Base-by-base conservation (phyloP, 192 early-diverging fungal species). In the Allomyces javanicus region DNA sequence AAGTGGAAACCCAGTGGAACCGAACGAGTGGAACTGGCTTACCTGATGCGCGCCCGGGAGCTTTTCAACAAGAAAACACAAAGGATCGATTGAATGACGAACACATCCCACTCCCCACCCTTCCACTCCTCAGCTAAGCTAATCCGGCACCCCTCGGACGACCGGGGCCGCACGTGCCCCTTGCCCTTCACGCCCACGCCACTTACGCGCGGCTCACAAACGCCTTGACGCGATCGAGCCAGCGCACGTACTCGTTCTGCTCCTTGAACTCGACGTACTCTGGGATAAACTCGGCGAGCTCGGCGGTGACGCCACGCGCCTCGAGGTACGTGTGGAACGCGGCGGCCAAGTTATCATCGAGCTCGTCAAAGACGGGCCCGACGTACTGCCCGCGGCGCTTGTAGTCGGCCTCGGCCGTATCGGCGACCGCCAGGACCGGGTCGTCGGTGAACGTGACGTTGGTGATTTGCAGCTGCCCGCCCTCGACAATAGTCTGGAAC, bases 231-330 rank as follows among this genome's bases (percentile, higher is more conserved):
- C 84, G 80, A 67, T 86, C 76, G 40, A 97, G 76, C 94, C 94
- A 97, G 69, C 79, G 72, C 17, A 81, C 71, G 74, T 97, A 97
- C 81, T 97, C 94, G 67, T 83, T 75, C 79, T 94, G 92, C 80
- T 97, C 94, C 84, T 96, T 97, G 79, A 81, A 81, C 78, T 93
- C 90, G 67, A 93, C 82, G 76, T 89, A 97, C 70, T 81, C 82
- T 64, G 89, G 85, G 63, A 97, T 82, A 73, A 95, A 94, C 71
- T 84, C 77, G 27, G 90, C 85, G 50, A 94, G 75, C 3, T 79
- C 81, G n/a, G 83, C 79, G 69, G 91, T 85, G 64, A 97, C 85
- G 58, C 88, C 87, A 68, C 92, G 90, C 76, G 94, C 95, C 62
- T 87, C 86, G 66, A 98, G 77, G 75, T 82, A 91, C 65, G 76